Base-by-base conservation (phyloP, 1,139 yeast genomes). In the Zhuliangozyma blackwelliae region DNA sequence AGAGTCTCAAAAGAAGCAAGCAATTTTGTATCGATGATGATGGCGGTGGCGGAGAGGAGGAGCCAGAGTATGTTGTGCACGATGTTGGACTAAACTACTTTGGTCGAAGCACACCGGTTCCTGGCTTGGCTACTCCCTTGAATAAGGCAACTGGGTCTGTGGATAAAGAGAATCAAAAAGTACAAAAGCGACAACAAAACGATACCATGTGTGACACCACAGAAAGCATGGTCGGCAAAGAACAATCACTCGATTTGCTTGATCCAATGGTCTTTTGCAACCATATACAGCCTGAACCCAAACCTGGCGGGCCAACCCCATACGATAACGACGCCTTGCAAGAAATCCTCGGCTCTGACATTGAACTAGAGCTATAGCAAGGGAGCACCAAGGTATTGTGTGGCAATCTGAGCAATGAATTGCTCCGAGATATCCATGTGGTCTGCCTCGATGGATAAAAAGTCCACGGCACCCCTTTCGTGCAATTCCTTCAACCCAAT, bases 401-500 rank as follows among this genome's bases (percentile, higher is more conserved):
- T 44, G 3, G 69, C 68, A 10, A 75, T 54, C 5, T 61, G 56
- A 19, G 47, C 52, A 32, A 82, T 54, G 41, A 74, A 72, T 0
- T 61, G 63, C 16, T 78, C 78, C 8, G 75, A 61, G 22, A 86
- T 74, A 22, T 64, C 62, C 89, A 86, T 82, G 55, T 86, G 95
- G 4, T 57, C 67, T n/a, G 77, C 88, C 27, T 79, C 75, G 13
- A 84, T 65, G 3, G 59, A 52, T 28, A 69, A 49, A 43, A 79
- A 82, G 7, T 65, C 74, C 23, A 86, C 58, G 37, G 63, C 67
- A 1, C 56, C 63, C 1, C 60, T 50, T 10, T 64, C 58, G 38
- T 73, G 64, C 23, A 86, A 63, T 2, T 54, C 42, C 43, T 65
- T 65, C 41, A 85, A 58, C 0, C 95, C 95, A 27, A 86, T 60